Percentiles rank a stretch among this genome's conserved stretches.
Evolutionary conservation across 805 yeast species (phyloP).

Genomic region (Lachancea waltii): DNA sequence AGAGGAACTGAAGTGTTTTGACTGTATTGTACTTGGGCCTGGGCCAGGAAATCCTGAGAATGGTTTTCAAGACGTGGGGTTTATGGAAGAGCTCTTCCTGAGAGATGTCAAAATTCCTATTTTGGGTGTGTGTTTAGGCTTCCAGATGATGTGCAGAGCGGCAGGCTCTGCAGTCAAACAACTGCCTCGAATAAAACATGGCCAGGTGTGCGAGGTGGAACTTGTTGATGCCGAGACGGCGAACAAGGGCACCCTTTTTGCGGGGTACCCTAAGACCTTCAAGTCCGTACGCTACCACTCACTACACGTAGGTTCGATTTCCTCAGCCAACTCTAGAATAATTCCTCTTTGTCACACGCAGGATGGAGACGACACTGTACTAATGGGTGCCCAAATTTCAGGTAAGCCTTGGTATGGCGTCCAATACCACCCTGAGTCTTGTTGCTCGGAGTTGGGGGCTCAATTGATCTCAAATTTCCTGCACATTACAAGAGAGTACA

Average conservation of each 20-base stretch:
- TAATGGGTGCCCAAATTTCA: conserved; percentile 76
- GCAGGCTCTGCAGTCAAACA: conserved; percentile 52
- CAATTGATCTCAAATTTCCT: conserved; percentile 54
- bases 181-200: conserved; percentile 66
- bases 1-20: conserved; percentile 43
- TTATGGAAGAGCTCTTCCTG: conserved; percentile 53
- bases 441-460: conserved; percentile 69
- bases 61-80: conserved; percentile 56
- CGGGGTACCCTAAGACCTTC: conserved; percentile 39
- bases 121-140: conserved; percentile 89
- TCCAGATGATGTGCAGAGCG: conserved; percentile 68
- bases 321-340: conserved; percentile 25
- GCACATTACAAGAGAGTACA: conserved; percentile 20
- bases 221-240: conserved; percentile 10
- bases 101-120: conserved; percentile 48
- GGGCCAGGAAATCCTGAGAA: conserved; percentile 90
- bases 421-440: conserved; percentile 95
- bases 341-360: conserved; percentile 56
- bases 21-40: conserved; percentile 84
- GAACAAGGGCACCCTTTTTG: conserved; percentile 34
- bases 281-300: conserved; percentile 88
- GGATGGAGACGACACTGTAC: conserved; percentile 38
- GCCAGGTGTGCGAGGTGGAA: conserved; percentile 60
- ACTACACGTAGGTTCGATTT: conserved; percentile 40
- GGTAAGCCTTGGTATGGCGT: conserved; percentile 78